Evolutionary conservation across 2,329 filamentous ascomycete species (phyloP).

Genomic region (Aspergillus viridinutans): DNA sequence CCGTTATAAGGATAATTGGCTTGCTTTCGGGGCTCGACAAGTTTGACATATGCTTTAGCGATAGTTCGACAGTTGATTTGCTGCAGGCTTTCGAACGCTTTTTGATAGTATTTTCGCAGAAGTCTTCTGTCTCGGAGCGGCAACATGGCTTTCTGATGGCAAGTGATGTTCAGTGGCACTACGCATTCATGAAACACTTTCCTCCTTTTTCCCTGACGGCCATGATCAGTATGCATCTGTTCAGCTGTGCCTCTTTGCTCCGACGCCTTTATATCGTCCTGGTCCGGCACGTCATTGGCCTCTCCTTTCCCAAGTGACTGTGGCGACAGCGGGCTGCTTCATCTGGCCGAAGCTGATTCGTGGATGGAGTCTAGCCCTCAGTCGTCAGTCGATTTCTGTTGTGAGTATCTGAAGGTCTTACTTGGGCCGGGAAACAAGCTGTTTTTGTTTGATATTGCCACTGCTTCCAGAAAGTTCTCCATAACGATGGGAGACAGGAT

Average conservation of each 20-base stretch:
- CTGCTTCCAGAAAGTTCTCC: constrained; percentile 26
- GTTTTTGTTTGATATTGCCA: constrained; percentile 23
- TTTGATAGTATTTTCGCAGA: constrained; percentile 30
- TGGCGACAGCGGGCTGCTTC: constrained; percentile 14
- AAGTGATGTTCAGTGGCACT: constrained; percentile 20
- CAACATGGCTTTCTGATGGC: constrained; percentile 21
- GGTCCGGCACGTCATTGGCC: constrained; percentile 3
- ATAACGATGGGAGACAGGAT: constrained; percentile 28
- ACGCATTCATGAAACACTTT: constrained; percentile 16
- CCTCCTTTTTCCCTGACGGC: constrained; percentile 13
- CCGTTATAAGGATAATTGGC: constrained; percentile 36
- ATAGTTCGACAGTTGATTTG: constrained; percentile 35
- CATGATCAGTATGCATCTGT: constrained; percentile 2
- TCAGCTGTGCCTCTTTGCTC: constrained; percentile 2
- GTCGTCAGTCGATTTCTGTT: not conserved
- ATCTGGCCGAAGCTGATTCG: constrained; percentile 4
- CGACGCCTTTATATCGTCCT: not conserved
- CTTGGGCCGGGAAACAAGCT: constrained; percentile 14
- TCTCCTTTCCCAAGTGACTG: constrained; percentile 7
- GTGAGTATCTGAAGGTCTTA: constrained; percentile 10
- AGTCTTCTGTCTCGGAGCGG: constrained; percentile 21
- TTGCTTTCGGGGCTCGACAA: constrained; percentile 35
- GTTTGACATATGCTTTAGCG: constrained; percentile 33
- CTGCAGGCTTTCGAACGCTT: constrained; percentile 30
- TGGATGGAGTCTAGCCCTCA: constrained; percentile 4